Conservation (phyloP, 352 stramenopile species). For the Halophytophthora batemanensis region DNA sequence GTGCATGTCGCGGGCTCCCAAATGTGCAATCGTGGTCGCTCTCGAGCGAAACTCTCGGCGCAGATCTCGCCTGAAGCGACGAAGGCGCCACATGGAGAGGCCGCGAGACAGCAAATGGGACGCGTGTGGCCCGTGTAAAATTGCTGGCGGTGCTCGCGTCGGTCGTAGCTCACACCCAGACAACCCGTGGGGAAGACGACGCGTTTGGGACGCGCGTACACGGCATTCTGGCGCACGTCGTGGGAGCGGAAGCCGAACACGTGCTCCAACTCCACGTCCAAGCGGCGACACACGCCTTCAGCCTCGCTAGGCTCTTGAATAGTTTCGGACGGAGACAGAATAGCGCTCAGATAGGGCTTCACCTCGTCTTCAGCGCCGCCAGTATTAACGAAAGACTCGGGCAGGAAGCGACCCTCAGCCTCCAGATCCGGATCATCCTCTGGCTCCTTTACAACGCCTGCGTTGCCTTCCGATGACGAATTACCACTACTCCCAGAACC, state of each 20-base stretch:
- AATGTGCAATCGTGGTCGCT: slow-evolving; percentile 65
- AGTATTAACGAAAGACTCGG: slow-evolving; percentile 55
- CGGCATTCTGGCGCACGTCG: slow-evolving; percentile 57
- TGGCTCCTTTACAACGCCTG: slow-evolving; percentile 39
- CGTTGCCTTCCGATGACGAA: slow-evolving; percentile 8
- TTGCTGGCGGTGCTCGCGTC: slow-evolving; percentile 57
- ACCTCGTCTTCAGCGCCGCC: slow-evolving; percentile 36
- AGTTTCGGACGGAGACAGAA: slow-evolving; percentile 47
- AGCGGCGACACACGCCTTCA: slow-evolving; percentile 32
- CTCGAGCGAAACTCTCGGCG: slow-evolving; percentile 41
- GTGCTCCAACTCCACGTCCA: slow-evolving; percentile 59
- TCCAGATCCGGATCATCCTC: slow-evolving; percentile 55
- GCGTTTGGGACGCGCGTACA: slow-evolving; percentile 65
- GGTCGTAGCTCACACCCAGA: slow-evolving; percentile 70
- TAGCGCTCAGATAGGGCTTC: slow-evolving; percentile 64
- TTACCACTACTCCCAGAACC: slow-evolving; percentile 14
- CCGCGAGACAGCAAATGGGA: slow-evolving; percentile 55
- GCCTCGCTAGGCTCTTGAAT: slow-evolving; percentile 29
- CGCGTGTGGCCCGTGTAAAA: slow-evolving; percentile 61
- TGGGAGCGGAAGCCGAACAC: slow-evolving; percentile 58
- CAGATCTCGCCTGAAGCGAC: slow-evolving; percentile 77
- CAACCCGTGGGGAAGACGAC: slow-evolving; percentile 61
- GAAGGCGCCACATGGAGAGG: slow-evolving; percentile 47
- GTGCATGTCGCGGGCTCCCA: slow-evolving; percentile 69
- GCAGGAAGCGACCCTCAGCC: slow-evolving; percentile 51